These are phyloP conservation scores for Pythium oligandrum DNA, from an alignment of 352 stramenopile genomes.

Conservation along the genomic window DNA sequence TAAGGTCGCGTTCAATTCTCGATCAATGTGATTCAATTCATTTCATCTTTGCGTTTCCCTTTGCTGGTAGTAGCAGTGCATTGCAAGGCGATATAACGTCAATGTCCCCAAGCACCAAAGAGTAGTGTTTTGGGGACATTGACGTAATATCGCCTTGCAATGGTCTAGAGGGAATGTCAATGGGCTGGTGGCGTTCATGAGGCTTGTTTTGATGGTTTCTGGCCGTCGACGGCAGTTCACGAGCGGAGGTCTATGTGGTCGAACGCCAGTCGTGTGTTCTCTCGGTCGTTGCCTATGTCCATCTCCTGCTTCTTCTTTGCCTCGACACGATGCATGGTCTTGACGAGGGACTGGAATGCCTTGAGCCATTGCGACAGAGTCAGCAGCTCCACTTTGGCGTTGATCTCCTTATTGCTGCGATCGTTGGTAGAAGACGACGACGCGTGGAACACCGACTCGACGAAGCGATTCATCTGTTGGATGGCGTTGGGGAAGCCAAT, in stretches of 20 bases:
- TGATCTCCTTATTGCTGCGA: slow-evolving; percentile 26
- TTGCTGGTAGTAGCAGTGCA: too few species aligned
- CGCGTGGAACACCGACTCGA: slow-evolving; percentile 51
- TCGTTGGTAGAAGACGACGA: slow-evolving; percentile 2
- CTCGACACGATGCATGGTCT: slow-evolving; percentile 53
- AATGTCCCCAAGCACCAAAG: too few species aligned
- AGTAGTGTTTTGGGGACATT: too few species aligned
- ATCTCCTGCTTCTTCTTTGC: slow-evolving; percentile 18
- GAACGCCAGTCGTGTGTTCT: slow-evolving; percentile 5
- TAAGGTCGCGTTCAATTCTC: slow-evolving; percentile 1
- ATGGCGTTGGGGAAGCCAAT: slow-evolving; percentile 43
- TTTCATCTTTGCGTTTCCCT: too few species aligned
- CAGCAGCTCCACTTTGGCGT: slow-evolving; percentile 44
- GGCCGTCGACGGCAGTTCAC: not conserved
- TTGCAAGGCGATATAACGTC: too few species aligned
- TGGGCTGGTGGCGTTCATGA: too few species aligned
- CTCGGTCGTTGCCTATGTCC: not conserved
- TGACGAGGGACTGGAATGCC: slow-evolving; percentile 48
- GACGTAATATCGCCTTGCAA: too few species aligned
- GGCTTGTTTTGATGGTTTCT: too few species aligned
- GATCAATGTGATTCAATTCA: not conserved
- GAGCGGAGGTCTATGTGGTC: slow-evolving; percentile 15
- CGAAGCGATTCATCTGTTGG: slow-evolving; percentile 54
- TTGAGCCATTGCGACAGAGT: slow-evolving; percentile 59
- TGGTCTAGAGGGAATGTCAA: too few species aligned